Base-by-base conservation (phyloP, 139 green algal species). In the Chlamydomonas sp. region DNA sequence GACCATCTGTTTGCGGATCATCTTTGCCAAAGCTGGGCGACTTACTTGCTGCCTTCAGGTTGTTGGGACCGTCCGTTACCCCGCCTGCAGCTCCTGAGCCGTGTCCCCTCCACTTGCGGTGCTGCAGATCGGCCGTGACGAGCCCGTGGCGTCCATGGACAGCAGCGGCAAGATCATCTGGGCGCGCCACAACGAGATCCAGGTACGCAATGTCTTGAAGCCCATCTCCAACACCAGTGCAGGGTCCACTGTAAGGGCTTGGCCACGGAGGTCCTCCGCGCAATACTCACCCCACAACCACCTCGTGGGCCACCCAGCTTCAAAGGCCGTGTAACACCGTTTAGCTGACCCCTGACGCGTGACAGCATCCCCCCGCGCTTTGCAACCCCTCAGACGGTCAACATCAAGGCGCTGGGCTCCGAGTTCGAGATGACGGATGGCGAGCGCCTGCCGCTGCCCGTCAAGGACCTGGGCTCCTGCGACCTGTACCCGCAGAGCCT, bases 111-210 rank as follows among this genome's bases (percentile, higher is more conserved):
- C 58, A 57, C 77, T 3, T 60, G 61, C 4, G 8, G 4, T 78
- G 20, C 61, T 78, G 5, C 83, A 87, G 88, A 78, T 94, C 71
- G 98, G 98, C 3, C 93, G 97, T 1, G 98, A 99, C 89, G 98
- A 99, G 91, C 98, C 98, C 0, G 96, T 99, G n/a, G 98, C 96
- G 1, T 97, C 92, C 89, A 99, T 99, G 98, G 98, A 99, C 89
- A 91, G 61, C 80, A 96, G 91, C 49, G 98, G 98, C 83, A 99
- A 99, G 91, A 98, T 99, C 89, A 93, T 95, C 87, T 95, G 92
- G 92, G 92, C 92, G 6, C 83, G 85, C 10, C 92, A 95, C 89
- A 93, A 93, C 73, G 92, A 95, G 82, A 86, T 86, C 58, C 72
- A 86, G 86, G 84, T 88, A 5, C 3, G 77, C 31, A 49, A 49